Evolutionary conservation across 306 rosid genomes (phyloP), one percentile per base, ranked within the genome.

Genomic region (Dalbergia cultrata): DNA sequence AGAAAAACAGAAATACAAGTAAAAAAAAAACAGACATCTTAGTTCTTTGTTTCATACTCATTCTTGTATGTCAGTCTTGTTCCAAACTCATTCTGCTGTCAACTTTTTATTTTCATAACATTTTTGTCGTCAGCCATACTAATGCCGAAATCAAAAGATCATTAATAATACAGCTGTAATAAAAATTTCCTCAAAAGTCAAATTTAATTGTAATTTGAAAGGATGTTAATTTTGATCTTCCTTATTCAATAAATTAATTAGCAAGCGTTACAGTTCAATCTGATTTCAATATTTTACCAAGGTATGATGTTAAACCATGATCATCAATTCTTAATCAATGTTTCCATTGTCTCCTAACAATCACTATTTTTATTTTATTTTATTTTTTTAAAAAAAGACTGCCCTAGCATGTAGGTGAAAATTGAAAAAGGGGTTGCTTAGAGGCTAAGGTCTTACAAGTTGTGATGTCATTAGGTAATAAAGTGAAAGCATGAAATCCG

Each of bases 401-500:
- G 39, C 56, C 41, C 26, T 53, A 53, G 50, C 67, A 39, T 52
- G 59, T 35, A 13, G 66, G 67, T 72, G 79, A 49, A 31, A 63
- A 35, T 26, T 26, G 31, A 26, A 26, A 26, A 26, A 35, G 52
- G 39, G 49, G 53, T 80, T 80, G 44, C 84, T 72, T 72, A 72
- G 74, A 49, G 63, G 43, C 64, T 50, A 70, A 79, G 83, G 13
- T 73, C 69, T 56, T 43, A 13, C 74, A 19, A 72, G 49, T 53
- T 80, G 19, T n/a, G 56, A 35, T 16, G 66, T 31, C 70, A 74
- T 74, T 21, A 26, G 39, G 52, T 22, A 74, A 74, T 19, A 11
- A 61, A 74, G 75, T 81, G 84, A 43, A 65, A 81, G 62, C 75
- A 65, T 12, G 56, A 65, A 80, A 80, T 54, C 73, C 63, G 53